These are phyloP conservation scores for Pholiota microspora DNA, from an alignment of 768 basidiomycete species.

Conservation along the genomic window DNA sequence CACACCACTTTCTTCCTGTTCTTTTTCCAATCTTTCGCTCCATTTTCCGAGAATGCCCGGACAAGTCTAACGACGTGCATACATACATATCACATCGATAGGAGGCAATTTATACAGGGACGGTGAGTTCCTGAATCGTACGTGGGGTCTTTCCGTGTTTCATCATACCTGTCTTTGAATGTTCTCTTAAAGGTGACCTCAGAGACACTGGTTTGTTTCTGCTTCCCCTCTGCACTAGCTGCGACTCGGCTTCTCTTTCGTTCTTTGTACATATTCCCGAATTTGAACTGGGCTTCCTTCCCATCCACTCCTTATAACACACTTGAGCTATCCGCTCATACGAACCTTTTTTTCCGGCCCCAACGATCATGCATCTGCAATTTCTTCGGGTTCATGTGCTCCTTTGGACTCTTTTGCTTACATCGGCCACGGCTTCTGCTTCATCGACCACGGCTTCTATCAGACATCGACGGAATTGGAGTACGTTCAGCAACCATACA, in stretches of 20 bases:
- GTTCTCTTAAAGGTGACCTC: conserved; percentile 7
- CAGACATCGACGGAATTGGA: conserved; percentile 15
- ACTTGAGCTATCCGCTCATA: conserved; percentile 11
- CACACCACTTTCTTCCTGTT: not conserved
- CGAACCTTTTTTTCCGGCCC: not conserved
- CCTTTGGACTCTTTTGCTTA: conserved; percentile 1
- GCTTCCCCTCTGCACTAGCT: not conserved
- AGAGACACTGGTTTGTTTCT: conserved; percentile 1
- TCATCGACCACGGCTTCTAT: conserved; percentile 1
- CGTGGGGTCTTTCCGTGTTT: not conserved
- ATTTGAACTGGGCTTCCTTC: conserved; percentile 9
- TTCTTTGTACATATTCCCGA: conserved; percentile 1
- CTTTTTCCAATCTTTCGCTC: not conserved
- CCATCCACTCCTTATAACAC: conserved; percentile 13
- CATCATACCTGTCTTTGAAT: conserved; percentile 12
- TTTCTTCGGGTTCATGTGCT: not conserved
- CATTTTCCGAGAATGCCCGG: not conserved
- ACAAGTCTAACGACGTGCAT: not conserved
- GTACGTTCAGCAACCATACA: conserved; percentile 15
- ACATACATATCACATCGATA: not conserved
- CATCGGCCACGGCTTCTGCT: conserved; percentile 3
- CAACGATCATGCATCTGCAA: not conserved
- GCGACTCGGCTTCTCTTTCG: not conserved
- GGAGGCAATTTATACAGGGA: not conserved
- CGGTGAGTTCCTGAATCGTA: conserved; percentile 11